phyloP scores from a whole-genome alignment of 2,329 filamentous ascomycete species.

The Penicillium concentricum region DNA sequence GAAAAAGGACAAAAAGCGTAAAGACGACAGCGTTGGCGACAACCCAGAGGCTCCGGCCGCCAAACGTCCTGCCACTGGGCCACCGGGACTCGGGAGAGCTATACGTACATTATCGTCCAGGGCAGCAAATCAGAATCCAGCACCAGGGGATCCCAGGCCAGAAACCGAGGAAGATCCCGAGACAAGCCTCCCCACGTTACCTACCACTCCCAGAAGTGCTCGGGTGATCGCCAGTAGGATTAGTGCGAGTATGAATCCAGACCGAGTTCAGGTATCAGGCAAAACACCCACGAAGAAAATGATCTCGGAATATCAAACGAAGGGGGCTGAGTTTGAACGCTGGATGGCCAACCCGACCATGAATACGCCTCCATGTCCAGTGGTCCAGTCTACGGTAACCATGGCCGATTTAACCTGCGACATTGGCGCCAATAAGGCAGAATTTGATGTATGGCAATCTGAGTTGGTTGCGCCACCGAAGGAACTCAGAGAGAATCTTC shows the following conservation, averaged over 20 bases:
- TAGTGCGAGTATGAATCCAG: not conserved
- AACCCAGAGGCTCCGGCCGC: not conserved
- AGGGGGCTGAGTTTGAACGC: not conserved
- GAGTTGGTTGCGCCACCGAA: not conserved
- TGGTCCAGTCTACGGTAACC: not conserved
- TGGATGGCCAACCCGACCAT: not conserved
- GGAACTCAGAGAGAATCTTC: not conserved
- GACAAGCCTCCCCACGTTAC: not conserved
- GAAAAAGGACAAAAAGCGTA: not conserved
- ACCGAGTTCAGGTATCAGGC: not conserved
- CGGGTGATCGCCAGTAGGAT: rapidly evolving
- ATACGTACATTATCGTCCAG: not conserved
- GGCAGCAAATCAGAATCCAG: not conserved
- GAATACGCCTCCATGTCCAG: not conserved
- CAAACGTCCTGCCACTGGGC: not conserved
- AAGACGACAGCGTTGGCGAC: not conserved
- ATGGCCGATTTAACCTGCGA: rapidly evolving
- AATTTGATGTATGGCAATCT: not conserved
- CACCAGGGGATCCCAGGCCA: not conserved
- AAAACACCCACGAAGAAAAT: not conserved
- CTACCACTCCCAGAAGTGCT: rapidly evolving
- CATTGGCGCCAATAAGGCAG: rapidly evolving
- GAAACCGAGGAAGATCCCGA: too few relatives aligned
- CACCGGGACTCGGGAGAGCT: not conserved
- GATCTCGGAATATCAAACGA: rapidly evolving